Base-by-base conservation (phyloP, 371 early-diverging fungal genomes). In the Nematocida parisii region DNA sequence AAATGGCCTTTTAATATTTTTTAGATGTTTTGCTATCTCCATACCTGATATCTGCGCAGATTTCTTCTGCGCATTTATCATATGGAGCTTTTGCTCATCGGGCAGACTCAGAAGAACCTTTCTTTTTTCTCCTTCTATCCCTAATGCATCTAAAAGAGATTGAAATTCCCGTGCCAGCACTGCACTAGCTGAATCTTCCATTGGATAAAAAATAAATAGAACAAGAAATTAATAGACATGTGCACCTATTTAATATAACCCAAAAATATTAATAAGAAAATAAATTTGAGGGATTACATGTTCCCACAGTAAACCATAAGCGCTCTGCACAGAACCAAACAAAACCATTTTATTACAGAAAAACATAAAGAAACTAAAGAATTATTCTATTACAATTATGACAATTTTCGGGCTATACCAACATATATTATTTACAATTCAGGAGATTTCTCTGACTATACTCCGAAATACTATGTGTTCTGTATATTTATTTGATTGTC, bases 171-270 rank as follows among this genome's bases (percentile, higher is more conserved):
- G 15, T 15, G 39, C 55, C 9, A 71, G 7, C 5, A 11, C 54
- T 55, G 33, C 39, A 44, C 22, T 33, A 27, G 24, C 20, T 44
- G 24, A 44, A 20, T 71, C 71, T 42, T 56, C 57, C 71, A 71
- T 71, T 39, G 5, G 45, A n/a, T 24, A 70, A 42, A 52, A 20
- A 60, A 72, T 68, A 73, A 73, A 64, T 73, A 73, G 62, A 73
- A 50, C 18, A 18, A 9, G 52, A 50, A 50, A 50, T 50, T 50
- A 50, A 50, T 50, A 50, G 52, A 50, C 9, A 9, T 13, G 18
- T 0, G 52, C 52, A 50, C 52, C 52, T 50, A 50, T 50, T 50
- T 50, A 50, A 50, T 50, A 50, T 50, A 50, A 50, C 52, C 52
- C 52, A 18, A 33, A 33, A 33, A 33, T 33, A 33, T 33, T 66